A percentile compares a stretch with the other conserved stretches of the same genome.
These are phyloP conservation scores for Polytrichum formosum DNA, from an alignment of 225 moss, liverwort and hornwort species.

Conservation along the genomic window DNA sequence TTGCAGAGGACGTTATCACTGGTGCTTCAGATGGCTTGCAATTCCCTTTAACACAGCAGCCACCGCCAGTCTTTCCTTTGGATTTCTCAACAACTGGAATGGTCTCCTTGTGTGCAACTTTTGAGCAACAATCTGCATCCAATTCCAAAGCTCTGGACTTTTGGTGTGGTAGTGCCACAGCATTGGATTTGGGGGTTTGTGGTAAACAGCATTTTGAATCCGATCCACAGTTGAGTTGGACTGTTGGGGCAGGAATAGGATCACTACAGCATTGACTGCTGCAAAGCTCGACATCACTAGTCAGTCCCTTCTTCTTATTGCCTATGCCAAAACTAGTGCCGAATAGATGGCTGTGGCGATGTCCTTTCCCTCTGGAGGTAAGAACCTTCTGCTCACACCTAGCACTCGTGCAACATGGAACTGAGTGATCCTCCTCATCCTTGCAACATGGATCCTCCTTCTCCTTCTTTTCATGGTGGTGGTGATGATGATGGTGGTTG, in stretches of 20 bases:
- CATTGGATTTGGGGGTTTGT: conserved; percentile 12
- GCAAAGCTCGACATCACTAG: conserved; percentile 21
- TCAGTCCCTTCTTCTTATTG: conserved; percentile 32
- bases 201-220: conserved; percentile 24
- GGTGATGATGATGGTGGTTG: conserved; percentile 22
- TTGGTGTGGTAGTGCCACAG: conserved; percentile 12
- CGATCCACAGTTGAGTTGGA: conserved; percentile 25
- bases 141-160: conserved; percentile 17
- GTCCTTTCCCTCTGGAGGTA: conserved; percentile 42
- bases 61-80: conserved; percentile 11
- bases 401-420: conserved; percentile 54
- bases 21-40: conserved; percentile 7
- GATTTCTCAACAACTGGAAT: conserved; percentile 15
- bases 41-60: conserved; percentile 14
- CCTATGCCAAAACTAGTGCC: conserved; percentile 24
- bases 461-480: conserved; percentile 46
- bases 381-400: conserved; percentile 50
- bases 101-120: conserved; percentile 18
- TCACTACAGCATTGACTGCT: conserved; percentile 32
- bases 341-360: conserved; percentile 7
- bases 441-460: conserved; percentile 36
- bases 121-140: conserved; percentile 21
- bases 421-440: conserved; percentile 31
- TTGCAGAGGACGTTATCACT: neutral
- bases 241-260: conserved; percentile 7